Evolutionary conservation across 2,329 filamentous ascomycete genomes (phyloP).

Genomic region (Cladorrhinum sp.): DNA sequence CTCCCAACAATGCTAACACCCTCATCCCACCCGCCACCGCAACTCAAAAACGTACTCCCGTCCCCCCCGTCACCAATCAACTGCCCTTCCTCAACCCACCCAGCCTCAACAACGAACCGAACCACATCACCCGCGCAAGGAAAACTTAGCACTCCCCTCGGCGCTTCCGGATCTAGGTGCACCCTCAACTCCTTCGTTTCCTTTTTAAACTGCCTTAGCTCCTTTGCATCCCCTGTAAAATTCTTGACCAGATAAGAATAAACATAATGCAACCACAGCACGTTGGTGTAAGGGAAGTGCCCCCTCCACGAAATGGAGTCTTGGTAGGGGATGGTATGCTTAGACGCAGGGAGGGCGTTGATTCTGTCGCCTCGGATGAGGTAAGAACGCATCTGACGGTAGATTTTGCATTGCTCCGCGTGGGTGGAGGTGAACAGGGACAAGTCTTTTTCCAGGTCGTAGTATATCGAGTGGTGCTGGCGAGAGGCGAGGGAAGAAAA

Average conservation of each 20-base stretch:
- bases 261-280: constrained; percentile 62
- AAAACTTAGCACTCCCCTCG: constrained; percentile 47
- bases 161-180: constrained; percentile 52
- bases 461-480: constrained; percentile 30
- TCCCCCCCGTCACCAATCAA: constrained; percentile 31
- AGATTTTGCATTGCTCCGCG: constrained; percentile 58
- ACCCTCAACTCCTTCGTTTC: constrained; percentile 52
- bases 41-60: constrained; percentile 9
- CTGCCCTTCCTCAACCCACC: constrained; percentile 55
- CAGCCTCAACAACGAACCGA: constrained; percentile 54
- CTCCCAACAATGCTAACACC: neutral
- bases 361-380: constrained; percentile 49
- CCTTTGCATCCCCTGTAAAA: constrained; percentile 46
- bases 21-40: constrained; percentile 1
- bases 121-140: constrained; percentile 55
- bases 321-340: constrained; percentile 45
- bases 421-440: constrained; percentile 59
- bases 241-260: constrained; percentile 51
- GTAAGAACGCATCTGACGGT: constrained; percentile 61
- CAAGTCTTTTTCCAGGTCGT: constrained; percentile 59
- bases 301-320: constrained; percentile 50
- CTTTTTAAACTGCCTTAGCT: constrained; percentile 45
- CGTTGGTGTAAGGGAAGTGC: constrained; percentile 60
- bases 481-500: constrained; percentile 27
- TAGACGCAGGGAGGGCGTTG: constrained; percentile 44